Evolutionary conservation across 805 yeast species (phyloP).

Genomic region (Nakazawaea holstii): DNA sequence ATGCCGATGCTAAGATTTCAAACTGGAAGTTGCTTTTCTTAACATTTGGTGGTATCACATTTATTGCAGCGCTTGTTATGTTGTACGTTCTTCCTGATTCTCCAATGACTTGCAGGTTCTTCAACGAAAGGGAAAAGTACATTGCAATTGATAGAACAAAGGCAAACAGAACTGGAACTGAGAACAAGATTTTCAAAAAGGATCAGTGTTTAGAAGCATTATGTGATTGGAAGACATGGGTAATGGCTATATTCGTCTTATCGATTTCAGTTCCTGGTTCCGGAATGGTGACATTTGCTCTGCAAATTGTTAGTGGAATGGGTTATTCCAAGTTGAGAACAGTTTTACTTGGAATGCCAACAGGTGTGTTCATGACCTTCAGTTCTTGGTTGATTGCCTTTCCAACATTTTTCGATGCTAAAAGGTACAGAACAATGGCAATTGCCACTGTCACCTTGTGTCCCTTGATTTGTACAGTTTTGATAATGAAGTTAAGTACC

Average conservation of each 20-base stretch:
- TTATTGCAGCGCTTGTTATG: slow-evolving; percentile 27
- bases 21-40: slow-evolving; percentile 49
- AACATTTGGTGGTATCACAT: slow-evolving; percentile 48
- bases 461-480: slow-evolving; percentile 15
- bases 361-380: slow-evolving; percentile 16
- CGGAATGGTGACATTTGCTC: slow-evolving; percentile 31
- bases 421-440: slow-evolving; percentile 13
- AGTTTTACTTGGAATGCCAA: slow-evolving; percentile 17
- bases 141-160: slow-evolving; percentile 37
- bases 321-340: slow-evolving; percentile 20
- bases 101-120: slow-evolving; percentile 42
- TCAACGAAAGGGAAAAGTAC: slow-evolving; percentile 41
- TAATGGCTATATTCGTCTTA: slow-evolving; percentile 29
- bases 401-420: slow-evolving; percentile 13
- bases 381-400: slow-evolving; percentile 19
- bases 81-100: slow-evolving; percentile 42
- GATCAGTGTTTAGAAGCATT: slow-evolving; percentile 39
- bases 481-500: slow-evolving; percentile 15
- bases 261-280: slow-evolving; percentile 31
- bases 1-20: slow-evolving; percentile 18
- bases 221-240: slow-evolving; percentile 35
- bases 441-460: slow-evolving; percentile 12
- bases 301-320: slow-evolving; percentile 25
- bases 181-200: slow-evolving; percentile 35
- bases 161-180: slow-evolving; percentile 32